Evolutionary conservation across 139 green algal genomes (phyloP), one percentile per base, ranked within the genome.

Genomic region (Asterochloris erici): DNA sequence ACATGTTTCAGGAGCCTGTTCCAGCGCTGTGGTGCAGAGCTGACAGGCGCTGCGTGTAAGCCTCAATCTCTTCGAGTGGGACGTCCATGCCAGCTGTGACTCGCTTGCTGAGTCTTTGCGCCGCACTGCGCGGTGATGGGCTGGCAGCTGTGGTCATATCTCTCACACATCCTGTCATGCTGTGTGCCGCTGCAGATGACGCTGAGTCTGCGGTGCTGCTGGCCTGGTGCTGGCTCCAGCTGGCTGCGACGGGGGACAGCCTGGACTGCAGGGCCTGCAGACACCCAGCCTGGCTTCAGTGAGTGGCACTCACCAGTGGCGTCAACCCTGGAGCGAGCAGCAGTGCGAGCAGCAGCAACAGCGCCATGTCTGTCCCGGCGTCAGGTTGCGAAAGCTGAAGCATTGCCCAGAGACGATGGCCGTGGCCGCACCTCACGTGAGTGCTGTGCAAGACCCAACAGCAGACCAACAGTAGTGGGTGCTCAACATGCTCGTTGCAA

Each of bases 171-270:
- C 38, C 38, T 54, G 6, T 6, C 6, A 6, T 54, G 38, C 38
- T 54, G 38, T 54, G 38, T 54, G 6, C 38, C 6, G 38, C 38
- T 54, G 6, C 38, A 54, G 38, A 54, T 10, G 38, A 54, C 4
- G 38, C 6, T 54, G 38, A 54, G 4, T 54, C 38, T 54, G 38
- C 38, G 38, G 38, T 73, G 66, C 23, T 21, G 66, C 66, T 73
- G 66, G 66, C 19, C 23, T 73, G 19, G 66, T 82, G 74, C 63
- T 63, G 11, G 21, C 63, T 82, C 78, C 78, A 82, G 69, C 78
- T 82, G 38, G 63, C 63, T 16, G 78, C 63, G 9, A 82, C 78
- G 0, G 78, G 78, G 13, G 78, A 82, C 78, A 82, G 63, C 28
- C 47, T 73, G 27, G 63, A n/a, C 15, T 64, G 78, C 63, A 82